Conservation (phyloP, 2,329 filamentous ascomycete species). For the Cladophialophora carrionii region DNA sequence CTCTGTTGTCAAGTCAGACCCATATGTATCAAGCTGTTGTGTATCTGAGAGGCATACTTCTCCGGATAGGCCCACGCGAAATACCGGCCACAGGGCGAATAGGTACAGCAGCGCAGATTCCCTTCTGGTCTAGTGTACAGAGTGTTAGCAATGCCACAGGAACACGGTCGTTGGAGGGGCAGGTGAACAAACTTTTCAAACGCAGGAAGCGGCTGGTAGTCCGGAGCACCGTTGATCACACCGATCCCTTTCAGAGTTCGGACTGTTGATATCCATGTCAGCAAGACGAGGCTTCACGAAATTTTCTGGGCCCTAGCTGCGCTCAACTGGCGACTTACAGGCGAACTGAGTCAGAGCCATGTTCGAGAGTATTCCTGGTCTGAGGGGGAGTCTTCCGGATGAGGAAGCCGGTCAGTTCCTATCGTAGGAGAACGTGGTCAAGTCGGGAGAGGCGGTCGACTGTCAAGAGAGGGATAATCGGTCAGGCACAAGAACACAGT, state of each 20-base stretch:
- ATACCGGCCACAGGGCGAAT: slow-evolving; percentile 94
- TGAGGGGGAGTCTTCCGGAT: not conserved
- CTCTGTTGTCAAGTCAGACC: slow-evolving; percentile 52
- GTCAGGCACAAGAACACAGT: slow-evolving; percentile 38
- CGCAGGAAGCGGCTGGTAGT: slow-evolving; percentile 81
- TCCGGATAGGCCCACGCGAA: slow-evolving; percentile 93
- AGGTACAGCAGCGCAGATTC: slow-evolving; percentile 90
- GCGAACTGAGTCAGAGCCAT: slow-evolving; percentile 96
- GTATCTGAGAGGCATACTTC: slow-evolving; percentile 49
- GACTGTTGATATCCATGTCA: slow-evolving; percentile 53
- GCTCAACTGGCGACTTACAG: slow-evolving; percentile 55
- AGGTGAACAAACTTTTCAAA: slow-evolving; percentile 62
- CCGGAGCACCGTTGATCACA: slow-evolving; percentile 85
- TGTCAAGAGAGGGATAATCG: slow-evolving; percentile 9
- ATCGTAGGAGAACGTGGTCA: not conserved
- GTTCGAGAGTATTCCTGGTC: slow-evolving; percentile 38
- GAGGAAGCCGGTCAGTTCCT: not conserved
- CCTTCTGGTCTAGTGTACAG: slow-evolving; percentile 72
- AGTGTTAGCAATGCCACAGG: slow-evolving; percentile 20
- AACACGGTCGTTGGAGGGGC: not conserved
- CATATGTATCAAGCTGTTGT: not conserved
- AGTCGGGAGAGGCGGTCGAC: slow-evolving; percentile 2
- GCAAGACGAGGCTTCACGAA: slow-evolving; percentile 9
- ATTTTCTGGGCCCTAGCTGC: slow-evolving; percentile 7
- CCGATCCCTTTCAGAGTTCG: slow-evolving; percentile 97